Percentiles rank a stretch among this genome's conserved stretches.
These are phyloP conservation scores for Capsicum pubescens DNA, from an alignment of 257 asterid species.

Conservation along the genomic window DNA sequence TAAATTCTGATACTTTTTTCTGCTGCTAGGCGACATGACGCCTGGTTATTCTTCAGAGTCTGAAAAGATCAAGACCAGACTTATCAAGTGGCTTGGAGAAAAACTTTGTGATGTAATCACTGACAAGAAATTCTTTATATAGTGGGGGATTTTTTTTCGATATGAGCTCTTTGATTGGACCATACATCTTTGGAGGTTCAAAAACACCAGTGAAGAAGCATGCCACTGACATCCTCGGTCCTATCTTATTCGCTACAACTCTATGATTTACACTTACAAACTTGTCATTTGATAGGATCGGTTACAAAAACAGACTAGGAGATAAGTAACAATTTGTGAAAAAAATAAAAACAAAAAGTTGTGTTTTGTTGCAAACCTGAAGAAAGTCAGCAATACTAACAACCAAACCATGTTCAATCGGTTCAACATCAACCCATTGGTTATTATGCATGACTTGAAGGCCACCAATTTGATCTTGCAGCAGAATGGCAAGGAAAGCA, in stretches of 20 bases:
- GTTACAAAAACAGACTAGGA: not conserved
- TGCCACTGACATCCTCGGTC: slow-evolving; percentile 76
- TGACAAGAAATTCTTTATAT: slow-evolving; percentile 55
- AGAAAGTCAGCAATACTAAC: slow-evolving; percentile 73
- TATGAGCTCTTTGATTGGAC: slow-evolving; percentile 58
- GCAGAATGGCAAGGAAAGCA: no score
- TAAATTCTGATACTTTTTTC: not conserved
- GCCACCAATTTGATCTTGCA: no score
- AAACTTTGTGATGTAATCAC: slow-evolving; percentile 49
- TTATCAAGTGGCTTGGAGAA: slow-evolving; percentile 46
- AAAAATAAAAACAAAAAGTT: not conserved
- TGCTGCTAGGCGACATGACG: not conserved
- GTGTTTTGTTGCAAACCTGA: slow-evolving; percentile 50
- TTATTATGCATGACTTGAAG: slow-evolving; percentile 51
- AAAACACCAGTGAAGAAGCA: slow-evolving; percentile 53
- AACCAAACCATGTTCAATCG: slow-evolving; percentile 55
- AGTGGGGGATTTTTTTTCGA: slow-evolving; percentile 40
- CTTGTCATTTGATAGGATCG: slow-evolving; percentile 67
- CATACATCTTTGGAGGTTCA: slow-evolving; percentile 43
- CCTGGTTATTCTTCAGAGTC: slow-evolving; percentile 25
- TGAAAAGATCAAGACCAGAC: slow-evolving; percentile 62
- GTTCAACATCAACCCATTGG: slow-evolving; percentile 50
- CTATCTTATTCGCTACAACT: slow-evolving; percentile 58
- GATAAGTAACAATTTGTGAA: not conserved
- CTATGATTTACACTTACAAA: slow-evolving; percentile 66